phyloP scores from a whole-genome alignment of 179 eudicot species.

The Beta corolliflora region DNA sequence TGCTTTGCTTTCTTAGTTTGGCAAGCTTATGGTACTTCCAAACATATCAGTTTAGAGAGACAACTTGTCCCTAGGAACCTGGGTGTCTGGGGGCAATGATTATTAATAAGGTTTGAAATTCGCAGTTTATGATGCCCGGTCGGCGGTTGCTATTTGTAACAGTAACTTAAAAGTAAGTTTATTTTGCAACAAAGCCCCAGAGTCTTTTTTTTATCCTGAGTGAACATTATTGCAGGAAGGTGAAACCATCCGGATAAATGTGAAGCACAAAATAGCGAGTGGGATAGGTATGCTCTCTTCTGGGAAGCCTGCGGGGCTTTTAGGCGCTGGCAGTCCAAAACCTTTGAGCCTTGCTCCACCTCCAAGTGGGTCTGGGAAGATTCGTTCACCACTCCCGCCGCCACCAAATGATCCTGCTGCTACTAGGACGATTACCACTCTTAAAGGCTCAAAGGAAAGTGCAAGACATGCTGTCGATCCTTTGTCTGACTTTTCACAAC shows the following conservation, averaged over 20 bases:
- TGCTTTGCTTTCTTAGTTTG: background rate
- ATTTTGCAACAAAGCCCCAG: background rate
- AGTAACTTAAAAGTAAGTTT: background rate
- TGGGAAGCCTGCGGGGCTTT: slow-evolving; percentile 54
- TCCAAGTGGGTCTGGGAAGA: slow-evolving; percentile 61
- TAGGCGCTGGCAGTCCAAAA: slow-evolving; percentile 60
- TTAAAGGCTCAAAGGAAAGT: slow-evolving; percentile 60
- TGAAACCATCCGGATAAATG: slow-evolving; percentile 94
- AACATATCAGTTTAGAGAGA: background rate
- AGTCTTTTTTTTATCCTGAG: background rate
- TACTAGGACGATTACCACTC: slow-evolving; percentile 56
- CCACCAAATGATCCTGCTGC: slow-evolving; percentile 96
- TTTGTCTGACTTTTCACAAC: slow-evolving; percentile 80
- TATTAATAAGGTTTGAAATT: background rate
- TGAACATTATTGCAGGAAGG: slow-evolving; percentile 65
- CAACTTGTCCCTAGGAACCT: background rate
- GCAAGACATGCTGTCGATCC: slow-evolving; percentile 55
- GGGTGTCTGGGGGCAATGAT: background rate
- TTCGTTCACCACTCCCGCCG: slow-evolving; percentile 86
- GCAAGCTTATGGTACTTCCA: background rate
- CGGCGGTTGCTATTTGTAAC: background rate
- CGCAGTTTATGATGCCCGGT: background rate
- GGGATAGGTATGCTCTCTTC: slow-evolving; percentile 89
- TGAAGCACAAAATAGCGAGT: slow-evolving; percentile 82
- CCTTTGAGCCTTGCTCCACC: slow-evolving; percentile 77